These are phyloP conservation scores for Aegle marmelos DNA, from an alignment of 345 rosid species.

Conservation along the genomic window DNA sequence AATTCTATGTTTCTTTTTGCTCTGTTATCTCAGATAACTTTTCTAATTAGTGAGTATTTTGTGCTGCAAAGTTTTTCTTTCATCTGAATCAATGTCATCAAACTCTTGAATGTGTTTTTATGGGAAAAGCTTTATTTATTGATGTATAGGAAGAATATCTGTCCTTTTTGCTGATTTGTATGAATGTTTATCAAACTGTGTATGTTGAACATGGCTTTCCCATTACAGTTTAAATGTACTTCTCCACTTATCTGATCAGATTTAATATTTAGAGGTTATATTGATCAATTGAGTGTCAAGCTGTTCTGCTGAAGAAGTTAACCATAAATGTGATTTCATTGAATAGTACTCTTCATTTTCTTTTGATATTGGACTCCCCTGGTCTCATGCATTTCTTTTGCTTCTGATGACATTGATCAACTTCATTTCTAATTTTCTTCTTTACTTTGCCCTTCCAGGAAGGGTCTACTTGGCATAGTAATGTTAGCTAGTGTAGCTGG, in stretches of 20 bases:
- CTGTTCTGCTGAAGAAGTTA: not conserved
- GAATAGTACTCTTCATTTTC: not conserved
- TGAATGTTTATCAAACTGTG: too few species aligned
- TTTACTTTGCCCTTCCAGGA: conserved; percentile 34
- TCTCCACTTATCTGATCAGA: not conserved
- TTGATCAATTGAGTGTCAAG: not conserved
- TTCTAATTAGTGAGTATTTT: not conserved
- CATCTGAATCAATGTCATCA: not conserved
- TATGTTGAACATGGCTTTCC: not conserved
- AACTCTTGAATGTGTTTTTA: not conserved
- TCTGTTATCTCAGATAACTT: not conserved
- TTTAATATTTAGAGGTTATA: not conserved
- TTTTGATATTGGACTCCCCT: not conserved
- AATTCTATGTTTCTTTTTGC: not conserved
- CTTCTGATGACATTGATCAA: not conserved
- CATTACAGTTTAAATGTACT: not conserved
- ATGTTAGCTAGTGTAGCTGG: conserved; percentile 49
- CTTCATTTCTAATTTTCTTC: not conserved
- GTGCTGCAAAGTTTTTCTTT: not conserved
- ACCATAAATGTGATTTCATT: not conserved
- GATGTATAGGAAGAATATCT: too few species aligned
- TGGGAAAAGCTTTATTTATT: not conserved
- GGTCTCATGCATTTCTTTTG: not conserved
- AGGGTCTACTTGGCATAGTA: conserved; percentile 49
- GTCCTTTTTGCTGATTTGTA: too few species aligned